These are phyloP conservation scores for Lyophyllum shimeji DNA, from an alignment of 768 basidiomycete species.

Conservation along the genomic window DNA sequence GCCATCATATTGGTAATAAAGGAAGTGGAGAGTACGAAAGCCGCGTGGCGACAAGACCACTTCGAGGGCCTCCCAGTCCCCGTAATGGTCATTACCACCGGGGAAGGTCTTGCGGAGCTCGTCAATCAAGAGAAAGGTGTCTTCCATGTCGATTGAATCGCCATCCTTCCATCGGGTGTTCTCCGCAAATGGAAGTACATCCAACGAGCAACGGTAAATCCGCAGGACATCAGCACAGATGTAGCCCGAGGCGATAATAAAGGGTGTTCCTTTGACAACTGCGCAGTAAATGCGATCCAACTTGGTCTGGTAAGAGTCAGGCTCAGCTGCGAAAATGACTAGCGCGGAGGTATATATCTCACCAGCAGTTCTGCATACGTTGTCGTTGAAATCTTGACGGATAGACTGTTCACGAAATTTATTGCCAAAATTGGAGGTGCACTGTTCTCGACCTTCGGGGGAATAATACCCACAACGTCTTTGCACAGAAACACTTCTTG, in stretches of 20 bases:
- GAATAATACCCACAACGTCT: conserved; percentile 6
- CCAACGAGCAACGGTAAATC: background rate
- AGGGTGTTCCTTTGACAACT: background rate
- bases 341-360: background rate
- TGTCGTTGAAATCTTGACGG: background rate
- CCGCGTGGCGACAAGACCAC: background rate
- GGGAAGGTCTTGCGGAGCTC: too few species aligned
- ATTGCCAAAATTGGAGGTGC: background rate
- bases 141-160: background rate
- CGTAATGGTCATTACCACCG: background rate
- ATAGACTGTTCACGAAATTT: background rate
- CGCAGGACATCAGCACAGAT: background rate
- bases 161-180: background rate
- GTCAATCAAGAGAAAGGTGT: background rate
- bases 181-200: background rate
- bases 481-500: conserved; percentile 7
- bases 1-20: background rate
- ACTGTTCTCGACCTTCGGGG: background rate
- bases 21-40: background rate
- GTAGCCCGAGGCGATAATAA: background rate
- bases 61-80: background rate
- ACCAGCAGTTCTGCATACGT: background rate
- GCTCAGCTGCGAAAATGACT: background rate
- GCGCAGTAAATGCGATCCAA: background rate
- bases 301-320: background rate